Conservation (phyloP, 495 filamentous ascomycete species). For the Neurospora tetraspora region DNA sequence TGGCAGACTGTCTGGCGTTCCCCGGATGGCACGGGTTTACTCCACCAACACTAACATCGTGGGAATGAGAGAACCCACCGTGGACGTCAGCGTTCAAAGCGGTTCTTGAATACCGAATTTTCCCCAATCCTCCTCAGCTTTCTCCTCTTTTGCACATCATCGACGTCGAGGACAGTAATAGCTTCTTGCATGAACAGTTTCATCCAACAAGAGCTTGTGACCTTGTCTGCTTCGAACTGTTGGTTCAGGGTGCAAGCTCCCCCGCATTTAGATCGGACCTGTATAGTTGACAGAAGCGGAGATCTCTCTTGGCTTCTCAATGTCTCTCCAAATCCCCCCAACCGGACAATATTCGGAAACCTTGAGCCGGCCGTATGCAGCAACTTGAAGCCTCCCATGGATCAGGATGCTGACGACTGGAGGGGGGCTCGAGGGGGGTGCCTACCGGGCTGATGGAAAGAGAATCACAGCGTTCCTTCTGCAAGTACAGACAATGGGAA, state of each 20-base stretch:
- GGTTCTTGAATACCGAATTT: not conserved
- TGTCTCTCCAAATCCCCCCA: too few relatives aligned
- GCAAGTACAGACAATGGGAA: not conserved
- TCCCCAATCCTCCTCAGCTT: not conserved
- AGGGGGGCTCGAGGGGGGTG: not conserved
- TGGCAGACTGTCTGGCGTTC: not conserved
- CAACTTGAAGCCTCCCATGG: not conserved
- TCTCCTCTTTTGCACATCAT: not conserved
- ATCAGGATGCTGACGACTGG: not conserved
- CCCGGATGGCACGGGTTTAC: not conserved
- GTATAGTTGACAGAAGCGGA: not conserved
- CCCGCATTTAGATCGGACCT: not conserved
- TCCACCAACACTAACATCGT: not conserved
- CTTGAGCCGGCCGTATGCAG: not conserved
- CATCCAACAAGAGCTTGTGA: not conserved
- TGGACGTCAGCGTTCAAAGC: not conserved
- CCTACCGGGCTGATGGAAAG: not conserved
- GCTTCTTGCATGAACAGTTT: not conserved
- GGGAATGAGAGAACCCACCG: not conserved
- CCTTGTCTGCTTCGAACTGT: not conserved
- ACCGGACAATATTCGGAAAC: not conserved
- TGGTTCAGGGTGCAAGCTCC: not conserved
- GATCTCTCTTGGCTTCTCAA: not conserved
- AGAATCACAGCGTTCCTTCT: not conserved
- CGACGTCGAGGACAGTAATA: not conserved